Percentiles rank a stretch among this genome's conserved stretches.
Conservation (phyloP, 768 basidiomycete species). For the Serendipita sp. region DNA sequence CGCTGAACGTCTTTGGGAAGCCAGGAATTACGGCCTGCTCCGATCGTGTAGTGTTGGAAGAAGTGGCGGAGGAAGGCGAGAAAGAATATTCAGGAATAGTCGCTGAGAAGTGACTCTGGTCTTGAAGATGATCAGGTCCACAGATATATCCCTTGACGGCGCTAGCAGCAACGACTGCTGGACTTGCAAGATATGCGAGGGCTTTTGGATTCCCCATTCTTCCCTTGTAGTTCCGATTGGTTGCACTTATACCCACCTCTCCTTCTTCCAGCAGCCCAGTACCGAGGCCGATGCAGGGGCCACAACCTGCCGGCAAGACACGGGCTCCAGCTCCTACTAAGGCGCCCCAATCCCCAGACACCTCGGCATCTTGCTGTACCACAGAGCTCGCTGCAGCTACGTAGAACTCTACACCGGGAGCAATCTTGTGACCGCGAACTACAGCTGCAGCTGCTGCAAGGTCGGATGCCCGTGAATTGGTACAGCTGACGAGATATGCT, state of each 20-base stretch:
- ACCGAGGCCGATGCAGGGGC: slow-evolving; percentile 95
- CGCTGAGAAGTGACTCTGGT: slow-evolving; percentile 33
- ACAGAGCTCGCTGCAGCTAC: slow-evolving; percentile 87
- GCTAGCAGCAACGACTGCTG: slow-evolving; percentile 92
- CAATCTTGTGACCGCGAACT: slow-evolving; percentile 62
- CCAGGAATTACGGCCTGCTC: slow-evolving; percentile 52
- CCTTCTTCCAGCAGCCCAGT: slow-evolving; percentile 87
- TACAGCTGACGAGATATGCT: slow-evolving; percentile 96
- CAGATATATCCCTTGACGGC: slow-evolving; percentile 86
- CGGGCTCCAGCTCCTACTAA: slow-evolving; percentile 82
- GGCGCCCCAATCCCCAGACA: slow-evolving; percentile 71
- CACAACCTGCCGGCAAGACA: slow-evolving; percentile 87
- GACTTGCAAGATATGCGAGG: slow-evolving; percentile 88
- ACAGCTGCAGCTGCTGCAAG: slow-evolving; percentile 87
- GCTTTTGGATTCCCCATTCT: slow-evolving; percentile 96
- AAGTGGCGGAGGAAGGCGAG: slow-evolving; percentile 16
- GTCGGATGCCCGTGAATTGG: slow-evolving; percentile 92
- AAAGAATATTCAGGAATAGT: slow-evolving; percentile 7
- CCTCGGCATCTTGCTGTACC: slow-evolving; percentile 84
- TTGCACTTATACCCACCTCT: slow-evolving; percentile 90
- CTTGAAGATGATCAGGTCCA: slow-evolving; percentile 39
- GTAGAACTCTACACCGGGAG: slow-evolving; percentile 89
- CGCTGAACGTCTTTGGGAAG: slow-evolving; percentile 72
- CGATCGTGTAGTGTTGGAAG: slow-evolving; percentile 16
- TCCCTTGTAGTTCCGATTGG: slow-evolving; percentile 98